Base-by-base conservation (phyloP, 306 rosid genomes). In the Canavalia gladiata region DNA sequence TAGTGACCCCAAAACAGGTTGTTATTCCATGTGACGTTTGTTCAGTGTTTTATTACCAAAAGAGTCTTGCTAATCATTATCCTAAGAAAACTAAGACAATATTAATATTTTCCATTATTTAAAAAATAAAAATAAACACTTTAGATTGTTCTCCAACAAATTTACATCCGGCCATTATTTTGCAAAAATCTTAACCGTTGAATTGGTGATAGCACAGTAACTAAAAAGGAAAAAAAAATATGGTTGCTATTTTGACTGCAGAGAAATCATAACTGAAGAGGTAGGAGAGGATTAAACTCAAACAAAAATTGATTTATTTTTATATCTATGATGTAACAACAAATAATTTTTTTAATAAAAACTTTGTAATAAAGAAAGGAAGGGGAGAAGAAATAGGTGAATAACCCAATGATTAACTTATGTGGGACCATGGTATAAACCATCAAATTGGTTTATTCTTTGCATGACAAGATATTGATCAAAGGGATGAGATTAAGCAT, bases 1-100 rank as follows among this genome's bases (percentile, higher is more conserved):
- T 18, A 62, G 72, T 57, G 59, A 80, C n/a, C 80, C 25, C 57
- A 73, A 64, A 77, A 58, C 46, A 80, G 50, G 64, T 81, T 85
- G 68, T 65, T 76, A 82, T 75, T 77, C 79, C 83, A 74, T 77
- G 73, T 81, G 90, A 79, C 73, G 55, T 75, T 76, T 79, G 79
- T 62, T 37, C 28, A 55, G 67, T 76, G 77, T 77, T 84, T 78
- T 67, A 49, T 69, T 68, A 39, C 54, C 52, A 8, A 43, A 67
- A 67, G 73, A 25, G 55, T 68, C 73, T 43, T 45, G 11, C 25
- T 68, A 68, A 68, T 68, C 73, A 43, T 68, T 68, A 68, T 68
- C 73, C 54, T 9, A 45, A 8, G n/a, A 4, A 25, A 7, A 42
- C 70, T 25, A 42, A 42, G 7, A 42, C 4, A 42, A 67, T 42